Percentiles rank a stretch among this genome's conserved stretches.
Conservation (phyloP, 257 asterid genomes). For the Lavandula angustifolia region DNA sequence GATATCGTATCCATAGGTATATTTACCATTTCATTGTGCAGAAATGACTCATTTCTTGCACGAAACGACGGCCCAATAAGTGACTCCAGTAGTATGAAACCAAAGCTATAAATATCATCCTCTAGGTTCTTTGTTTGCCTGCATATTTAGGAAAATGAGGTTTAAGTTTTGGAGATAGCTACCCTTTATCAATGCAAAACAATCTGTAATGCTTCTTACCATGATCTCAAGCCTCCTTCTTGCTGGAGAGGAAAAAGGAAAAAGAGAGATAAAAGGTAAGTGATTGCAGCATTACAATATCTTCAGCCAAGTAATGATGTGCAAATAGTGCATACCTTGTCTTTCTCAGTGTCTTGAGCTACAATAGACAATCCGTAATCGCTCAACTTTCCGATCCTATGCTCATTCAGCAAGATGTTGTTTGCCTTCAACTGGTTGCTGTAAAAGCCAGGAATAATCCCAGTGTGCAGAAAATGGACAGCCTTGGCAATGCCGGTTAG, state of each 20-base stretch:
- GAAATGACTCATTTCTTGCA: conserved; percentile 54
- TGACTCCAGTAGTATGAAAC: conserved; percentile 59
- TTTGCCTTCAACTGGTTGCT: conserved; percentile 58
- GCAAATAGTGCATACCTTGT: conserved; percentile 35
- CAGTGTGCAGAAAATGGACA: conserved; percentile 79
- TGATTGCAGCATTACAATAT: neutral
- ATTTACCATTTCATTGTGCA: conserved; percentile 65
- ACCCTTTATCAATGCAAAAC: neutral
- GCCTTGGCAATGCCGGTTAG: conserved; percentile 68
- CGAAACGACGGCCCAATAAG: conserved; percentile 48
- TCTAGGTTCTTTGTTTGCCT: conserved; percentile 60
- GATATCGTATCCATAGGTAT: neutral
- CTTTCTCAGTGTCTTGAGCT: conserved; percentile 46
- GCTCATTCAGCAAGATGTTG: conserved; percentile 57
- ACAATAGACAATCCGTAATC: conserved; percentile 72
- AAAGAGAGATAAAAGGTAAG: conserved; percentile 17
- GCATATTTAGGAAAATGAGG: conserved; percentile 28
- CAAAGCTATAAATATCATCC: conserved; percentile 73
- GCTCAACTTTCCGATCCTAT: conserved; percentile 63
- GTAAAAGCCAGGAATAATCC: conserved; percentile 65
- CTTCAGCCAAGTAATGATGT: neutral
- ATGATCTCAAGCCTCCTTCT: conserved; percentile 52
- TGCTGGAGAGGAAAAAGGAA: conserved; percentile 20
- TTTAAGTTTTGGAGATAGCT: conserved; percentile 4
- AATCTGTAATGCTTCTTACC: conserved; percentile 36